phyloP scores from a whole-genome alignment of 1,284 basidiomycete species.

The Flammula alnicola region DNA sequence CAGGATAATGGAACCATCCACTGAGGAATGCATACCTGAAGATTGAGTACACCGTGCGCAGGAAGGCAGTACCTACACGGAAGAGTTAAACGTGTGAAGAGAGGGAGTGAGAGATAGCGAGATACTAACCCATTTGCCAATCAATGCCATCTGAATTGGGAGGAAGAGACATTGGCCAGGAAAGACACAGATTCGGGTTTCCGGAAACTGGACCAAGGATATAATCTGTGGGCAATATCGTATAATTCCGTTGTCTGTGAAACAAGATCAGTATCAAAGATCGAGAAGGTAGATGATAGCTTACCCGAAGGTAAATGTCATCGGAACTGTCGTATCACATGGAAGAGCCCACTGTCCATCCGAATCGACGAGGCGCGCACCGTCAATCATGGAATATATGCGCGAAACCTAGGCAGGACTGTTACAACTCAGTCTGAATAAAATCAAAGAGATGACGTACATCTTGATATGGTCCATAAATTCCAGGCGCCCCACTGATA shows the following conservation, averaged over 20 bases:
- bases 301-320: constrained; percentile 80
- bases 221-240: constrained; percentile 82
- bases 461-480: constrained; percentile 84
- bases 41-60: constrained; percentile 82
- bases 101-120: constrained; percentile 26
- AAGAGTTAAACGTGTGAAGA: constrained; percentile 2
- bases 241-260: constrained; percentile 59
- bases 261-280: not conserved
- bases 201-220: constrained; percentile 75
- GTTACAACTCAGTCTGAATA: not conserved
- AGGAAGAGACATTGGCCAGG: constrained; percentile 78
- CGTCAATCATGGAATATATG: constrained; percentile 66
- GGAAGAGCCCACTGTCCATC: constrained; percentile 85
- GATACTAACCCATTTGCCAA: constrained; percentile 72
- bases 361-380: constrained; percentile 73
- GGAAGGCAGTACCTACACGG: constrained; percentile 68
- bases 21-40: constrained; percentile 60
- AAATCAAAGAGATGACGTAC: constrained; percentile 42
- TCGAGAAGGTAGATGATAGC: constrained; percentile 21
- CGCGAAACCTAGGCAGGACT: constrained; percentile 59
- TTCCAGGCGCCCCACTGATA: constrained; percentile 72
- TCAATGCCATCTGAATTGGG: constrained; percentile 80
- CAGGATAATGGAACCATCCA: constrained; percentile 8
- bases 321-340: constrained; percentile 67
- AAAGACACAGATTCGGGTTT: constrained; percentile 73